These are phyloP conservation scores for Xylaria arbuscula DNA, from an alignment of 2,329 filamentous ascomycete species.

Conservation along the genomic window DNA sequence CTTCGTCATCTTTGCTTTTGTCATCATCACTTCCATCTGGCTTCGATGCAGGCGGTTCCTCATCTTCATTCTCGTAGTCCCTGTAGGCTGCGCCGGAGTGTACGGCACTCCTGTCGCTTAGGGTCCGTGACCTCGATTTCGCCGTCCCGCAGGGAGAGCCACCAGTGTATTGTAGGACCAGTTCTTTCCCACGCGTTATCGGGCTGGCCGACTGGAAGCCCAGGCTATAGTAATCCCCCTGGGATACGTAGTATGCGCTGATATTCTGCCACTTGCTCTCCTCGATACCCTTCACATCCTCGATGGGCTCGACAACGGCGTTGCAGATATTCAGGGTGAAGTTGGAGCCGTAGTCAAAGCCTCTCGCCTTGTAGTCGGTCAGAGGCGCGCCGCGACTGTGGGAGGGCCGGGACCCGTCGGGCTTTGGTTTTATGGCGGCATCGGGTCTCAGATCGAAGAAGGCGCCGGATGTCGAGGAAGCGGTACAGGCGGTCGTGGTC, in stretches of 20 bases:
- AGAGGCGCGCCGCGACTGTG: slow-evolving; percentile 54
- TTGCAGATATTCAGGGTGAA: slow-evolving; percentile 87
- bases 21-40: slow-evolving; percentile 16
- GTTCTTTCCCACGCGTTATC: slow-evolving; percentile 74
- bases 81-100: slow-evolving; percentile 53
- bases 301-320: slow-evolving; percentile 74
- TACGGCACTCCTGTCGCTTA: slow-evolving; percentile 48
- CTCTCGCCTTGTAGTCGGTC: slow-evolving; percentile 71
- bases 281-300: slow-evolving; percentile 72
- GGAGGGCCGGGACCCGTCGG: slow-evolving; percentile 57
- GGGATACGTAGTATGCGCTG: slow-evolving; percentile 78
- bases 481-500: slow-evolving; percentile 64
- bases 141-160: slow-evolving; percentile 77
- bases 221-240: slow-evolving; percentile 77
- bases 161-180: slow-evolving; percentile 80
- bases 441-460: slow-evolving; percentile 70
- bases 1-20: slow-evolving; percentile 31
- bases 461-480: slow-evolving; percentile 65
- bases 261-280: slow-evolving; percentile 74
- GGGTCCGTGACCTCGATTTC: slow-evolving; percentile 49
- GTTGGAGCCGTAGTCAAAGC: slow-evolving; percentile 82
- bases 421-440: slow-evolving; percentile 57
- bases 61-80: slow-evolving; percentile 48
- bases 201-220: slow-evolving; percentile 71
- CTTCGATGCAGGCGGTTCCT: slow-evolving; percentile 39